Base-by-base conservation (phyloP, 2,329 filamentous ascomycete genomes). In the Scedosporium aurantiacum region DNA sequence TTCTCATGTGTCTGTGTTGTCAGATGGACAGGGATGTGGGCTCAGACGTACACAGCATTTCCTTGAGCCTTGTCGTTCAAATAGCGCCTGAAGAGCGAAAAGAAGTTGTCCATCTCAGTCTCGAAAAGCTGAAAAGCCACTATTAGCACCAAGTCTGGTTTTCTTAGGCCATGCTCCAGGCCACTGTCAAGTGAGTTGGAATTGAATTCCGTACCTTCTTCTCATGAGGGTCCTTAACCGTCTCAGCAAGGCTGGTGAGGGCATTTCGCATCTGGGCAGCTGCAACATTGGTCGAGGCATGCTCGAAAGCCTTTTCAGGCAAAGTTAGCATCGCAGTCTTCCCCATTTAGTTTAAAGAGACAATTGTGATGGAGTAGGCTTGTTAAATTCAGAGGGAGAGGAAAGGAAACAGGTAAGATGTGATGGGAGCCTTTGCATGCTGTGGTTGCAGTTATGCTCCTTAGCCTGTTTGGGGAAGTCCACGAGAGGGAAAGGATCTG, bases 41-140 rank as follows among this genome's bases (percentile, higher is more conserved):
- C 32, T 21, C 43, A 32, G 23, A 76, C 84, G 67, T 81, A 88
- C 83, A 94, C 85, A 59, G 86, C 86, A 74, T 94, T 97, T 75
- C 93, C 92, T 86, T 97, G 97, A 72, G 94, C 93, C 83, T 97
- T 96, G 81, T 97, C 94, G 74, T 97, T 97, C 66, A 99, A 82
- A 78, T 97, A 99, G 78, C 94, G 87, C 73, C 94, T 89, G 88
- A 99, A 99, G 65, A 99, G 88, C 64, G 91, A 88, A 74, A 99
- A 99, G 83, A 99, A 99, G 86, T 99, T 99, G 85, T 99, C 94
- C 92, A 97, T 97, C 79, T 99, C 93, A 4, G 92, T 95, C 80
- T 97, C 93, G 76, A 97, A 97, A 67, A 95, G 86, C 90, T 90
- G 67, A 68, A 28, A 27, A 28, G n/a, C 23, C 50, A 21, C 21